Conservation (phyloP, 768 basidiomycete species). For the Naematelia encephala region DNA sequence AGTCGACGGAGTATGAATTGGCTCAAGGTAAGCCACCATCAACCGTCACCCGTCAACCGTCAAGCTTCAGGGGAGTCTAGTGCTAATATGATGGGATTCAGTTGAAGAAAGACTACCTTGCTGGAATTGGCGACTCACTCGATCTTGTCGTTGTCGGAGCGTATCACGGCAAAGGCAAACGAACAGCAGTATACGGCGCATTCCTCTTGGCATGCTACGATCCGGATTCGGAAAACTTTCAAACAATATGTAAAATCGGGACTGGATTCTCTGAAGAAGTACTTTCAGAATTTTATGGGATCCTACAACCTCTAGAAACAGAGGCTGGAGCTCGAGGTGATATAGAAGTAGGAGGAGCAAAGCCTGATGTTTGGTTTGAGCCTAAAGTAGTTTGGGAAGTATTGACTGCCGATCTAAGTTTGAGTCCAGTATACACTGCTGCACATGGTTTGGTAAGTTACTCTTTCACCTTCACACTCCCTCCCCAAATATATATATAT, state of each 20-base stretch:
- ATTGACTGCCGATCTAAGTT: constrained; percentile 88
- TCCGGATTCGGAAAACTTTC: constrained; percentile 85
- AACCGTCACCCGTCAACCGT: too few relatives aligned
- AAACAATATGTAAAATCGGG: constrained; percentile 98
- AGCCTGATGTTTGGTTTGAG: constrained; percentile 97
- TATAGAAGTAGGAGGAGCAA: constrained; percentile 83
- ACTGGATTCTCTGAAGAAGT: constrained; percentile 96
- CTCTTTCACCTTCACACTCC: neutral
- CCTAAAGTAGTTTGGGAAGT: constrained; percentile 98
- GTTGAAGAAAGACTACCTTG: constrained; percentile 98
- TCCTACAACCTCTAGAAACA: constrained; percentile 65
- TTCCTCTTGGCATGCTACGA: constrained; percentile 98
- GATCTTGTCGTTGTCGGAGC: constrained; percentile 97
- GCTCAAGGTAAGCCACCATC: constrained; percentile 77
- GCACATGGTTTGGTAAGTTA: constrained; percentile 43
- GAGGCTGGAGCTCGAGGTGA: constrained; percentile 64
- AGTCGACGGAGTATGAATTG: constrained; percentile 93
- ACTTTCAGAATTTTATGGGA: constrained; percentile 73
- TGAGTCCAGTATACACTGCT: constrained; percentile 70
- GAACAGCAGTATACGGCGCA: constrained; percentile 94
- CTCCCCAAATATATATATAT: neutral
- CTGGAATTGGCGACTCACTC: constrained; percentile 93
- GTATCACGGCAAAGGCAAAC: constrained; percentile 96
- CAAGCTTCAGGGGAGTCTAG: too few relatives aligned
- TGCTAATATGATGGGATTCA: constrained; percentile 51